Base-by-base conservation (phyloP, 768 basidiomycete species). In the Leccinum barrowsii region DNA sequence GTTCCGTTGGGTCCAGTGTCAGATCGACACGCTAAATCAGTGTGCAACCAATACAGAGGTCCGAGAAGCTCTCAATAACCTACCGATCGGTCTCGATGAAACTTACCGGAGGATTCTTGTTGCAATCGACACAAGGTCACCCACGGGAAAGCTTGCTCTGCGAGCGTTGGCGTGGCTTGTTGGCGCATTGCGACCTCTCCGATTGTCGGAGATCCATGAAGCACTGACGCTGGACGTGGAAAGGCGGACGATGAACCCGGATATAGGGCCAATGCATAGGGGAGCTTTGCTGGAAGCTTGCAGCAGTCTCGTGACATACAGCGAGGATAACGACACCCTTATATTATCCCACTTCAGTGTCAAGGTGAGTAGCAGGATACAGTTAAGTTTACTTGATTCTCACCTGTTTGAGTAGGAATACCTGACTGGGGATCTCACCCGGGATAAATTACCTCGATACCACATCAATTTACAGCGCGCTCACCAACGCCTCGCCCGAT, bases 1-100 rank as follows among this genome's bases (percentile, higher is more conserved):
- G 67, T 66, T 68, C 44, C 65, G 62, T 0, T 68, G 67, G 67
- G 62, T 64, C 2, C 55, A 68, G 4, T 68, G 67, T 32, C 67
- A 68, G 3, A 55, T 67, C 3, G 57, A 68, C 44, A 44, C 57
- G 0, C 30, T 68, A 4, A 50, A 55, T 6, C 52, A 49, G 42
- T 67, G 67, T 28, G 22, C 53, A 35, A 54, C 62, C 0, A 49
- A 7, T 32, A 11, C 35, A 17, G 60, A 65, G 6, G 42, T 67
- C 11, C 46, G 62, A 17, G 35, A 56, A 28, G 57, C 65, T 15
- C 64, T 67, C 8, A 44, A 63, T 6, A 59, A 54, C 37, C 46
- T 66, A 5, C 64, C 67, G 0, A 40, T 24, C 17, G 67, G 62
- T 13, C 64, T 68, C 24, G 54, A 67, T 11, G 62, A 63, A 35